These are phyloP conservation scores for Thermothielavioides terrestris DNA, from an alignment of 495 filamentous ascomycete species.

Conservation along the genomic window DNA sequence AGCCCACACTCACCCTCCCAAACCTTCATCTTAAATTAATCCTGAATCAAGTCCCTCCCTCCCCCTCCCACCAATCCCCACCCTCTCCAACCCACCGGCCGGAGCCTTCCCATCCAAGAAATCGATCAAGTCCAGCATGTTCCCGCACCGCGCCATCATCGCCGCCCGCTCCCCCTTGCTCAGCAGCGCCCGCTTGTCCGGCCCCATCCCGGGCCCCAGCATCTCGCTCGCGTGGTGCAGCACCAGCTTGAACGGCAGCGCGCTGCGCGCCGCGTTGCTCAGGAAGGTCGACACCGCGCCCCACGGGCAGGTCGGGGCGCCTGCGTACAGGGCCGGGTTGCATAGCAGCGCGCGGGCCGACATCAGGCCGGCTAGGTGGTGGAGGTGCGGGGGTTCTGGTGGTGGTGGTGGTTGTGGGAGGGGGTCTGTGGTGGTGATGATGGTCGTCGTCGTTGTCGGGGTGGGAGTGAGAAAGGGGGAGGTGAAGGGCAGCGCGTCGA, in stretches of 20 bases:
- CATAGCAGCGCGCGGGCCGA: conserved; percentile 52
- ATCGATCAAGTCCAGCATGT: conserved; percentile 52
- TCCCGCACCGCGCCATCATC: conserved; percentile 42
- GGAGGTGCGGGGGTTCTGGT: conserved; percentile 22
- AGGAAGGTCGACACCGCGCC: conserved; percentile 51
- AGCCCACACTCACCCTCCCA: too few relatives aligned
- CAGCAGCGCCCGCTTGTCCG: conserved; percentile 39
- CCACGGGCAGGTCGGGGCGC: conserved; percentile 49
- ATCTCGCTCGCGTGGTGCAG: conserved; percentile 58
- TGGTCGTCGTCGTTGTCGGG: conserved; percentile 22
- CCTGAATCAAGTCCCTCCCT: background rate
- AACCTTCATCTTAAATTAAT: too few relatives aligned
- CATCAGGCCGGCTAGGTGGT: conserved; percentile 48
- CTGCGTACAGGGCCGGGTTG: conserved; percentile 55
- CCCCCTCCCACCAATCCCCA: conserved; percentile 1
- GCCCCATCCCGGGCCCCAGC: conserved; percentile 44
- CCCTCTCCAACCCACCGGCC: conserved; percentile 22
- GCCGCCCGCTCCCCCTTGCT: conserved; percentile 42
- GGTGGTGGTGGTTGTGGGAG: conserved; percentile 14
- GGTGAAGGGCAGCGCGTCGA: conserved; percentile 37
- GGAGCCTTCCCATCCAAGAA: conserved; percentile 49
- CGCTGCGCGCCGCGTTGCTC: conserved; percentile 39
- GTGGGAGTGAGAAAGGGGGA: conserved; percentile 24
- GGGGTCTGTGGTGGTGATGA: background rate
- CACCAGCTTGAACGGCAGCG: conserved; percentile 51